These are phyloP conservation scores for Obba rivulosa DNA, from an alignment of 768 basidiomycete species.

Conservation along the genomic window DNA sequence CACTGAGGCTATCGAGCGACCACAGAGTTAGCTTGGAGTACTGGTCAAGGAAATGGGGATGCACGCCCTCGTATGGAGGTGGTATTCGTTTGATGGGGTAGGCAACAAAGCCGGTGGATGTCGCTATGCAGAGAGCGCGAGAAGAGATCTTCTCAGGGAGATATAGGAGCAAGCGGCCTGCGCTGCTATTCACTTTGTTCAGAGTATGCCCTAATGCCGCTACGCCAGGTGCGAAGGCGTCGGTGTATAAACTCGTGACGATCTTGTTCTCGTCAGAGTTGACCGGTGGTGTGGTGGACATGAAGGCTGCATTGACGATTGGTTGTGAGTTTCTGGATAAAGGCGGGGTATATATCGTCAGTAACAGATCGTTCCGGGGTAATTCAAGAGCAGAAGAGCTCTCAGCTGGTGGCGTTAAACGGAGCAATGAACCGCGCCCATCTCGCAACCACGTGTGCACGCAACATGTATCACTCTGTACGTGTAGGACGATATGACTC, in stretches of 20 bases:
- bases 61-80: slow-evolving; percentile 27
- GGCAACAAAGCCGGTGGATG: slow-evolving; percentile 26
- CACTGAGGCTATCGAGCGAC: slow-evolving; percentile 28
- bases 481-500: neutral
- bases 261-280: slow-evolving; percentile 20
- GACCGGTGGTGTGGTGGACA: neutral
- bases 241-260: slow-evolving; percentile 28
- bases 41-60: slow-evolving; percentile 32
- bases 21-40: slow-evolving; percentile 41
- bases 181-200: slow-evolving; percentile 19
- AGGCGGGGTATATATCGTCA: neutral
- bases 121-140: slow-evolving; percentile 26
- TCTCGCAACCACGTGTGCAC: neutral
- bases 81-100: slow-evolving; percentile 24
- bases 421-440: neutral
- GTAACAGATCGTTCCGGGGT: neutral
- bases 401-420: neutral
- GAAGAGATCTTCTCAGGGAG: slow-evolving; percentile 25
- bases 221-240: slow-evolving; percentile 25
- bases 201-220: slow-evolving; percentile 28
- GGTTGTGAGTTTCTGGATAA: slow-evolving; percentile 12
- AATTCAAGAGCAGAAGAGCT: neutral
- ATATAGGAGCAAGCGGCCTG: slow-evolving; percentile 28
- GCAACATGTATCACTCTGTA: neutral
- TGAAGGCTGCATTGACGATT: slow-evolving; percentile 6